phyloP scores from a whole-genome alignment of 2,329 filamentous ascomycete species.

The Aspergillus fischeri region DNA sequence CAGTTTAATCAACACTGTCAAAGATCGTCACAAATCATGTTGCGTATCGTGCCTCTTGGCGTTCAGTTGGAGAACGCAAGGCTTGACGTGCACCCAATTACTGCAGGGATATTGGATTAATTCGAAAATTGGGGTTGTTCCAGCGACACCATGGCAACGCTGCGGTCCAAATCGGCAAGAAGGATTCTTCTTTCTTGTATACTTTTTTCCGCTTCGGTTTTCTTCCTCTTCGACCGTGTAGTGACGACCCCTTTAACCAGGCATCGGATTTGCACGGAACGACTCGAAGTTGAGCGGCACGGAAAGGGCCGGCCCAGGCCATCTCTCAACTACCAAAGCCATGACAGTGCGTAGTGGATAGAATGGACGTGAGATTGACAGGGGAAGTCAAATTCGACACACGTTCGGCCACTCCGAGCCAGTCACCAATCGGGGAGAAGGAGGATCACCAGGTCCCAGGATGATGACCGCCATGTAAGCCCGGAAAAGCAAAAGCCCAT shows the following conservation, averaged over 20 bases:
- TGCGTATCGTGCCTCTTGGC: slow-evolving; percentile 7
- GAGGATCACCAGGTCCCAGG: slow-evolving; percentile 10
- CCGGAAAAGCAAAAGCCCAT: background rate
- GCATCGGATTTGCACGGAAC: slow-evolving; percentile 6
- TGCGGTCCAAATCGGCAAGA: background rate
- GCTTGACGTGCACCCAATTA: slow-evolving; percentile 10
- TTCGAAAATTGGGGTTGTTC: background rate
- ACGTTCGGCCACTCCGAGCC: slow-evolving; percentile 7
- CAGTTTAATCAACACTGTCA: slow-evolving; percentile 14
- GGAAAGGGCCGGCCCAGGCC: slow-evolving; percentile 35
- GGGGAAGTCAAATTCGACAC: slow-evolving; percentile 4
- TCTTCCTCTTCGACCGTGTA: background rate
- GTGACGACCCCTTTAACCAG: background rate
- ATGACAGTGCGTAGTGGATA: slow-evolving; percentile 8
- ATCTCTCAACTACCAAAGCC: slow-evolving; percentile 10
- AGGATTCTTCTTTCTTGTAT: background rate
- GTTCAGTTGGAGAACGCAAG: slow-evolving; percentile 5
- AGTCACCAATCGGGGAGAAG: slow-evolving; percentile 2
- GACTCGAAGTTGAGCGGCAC: slow-evolving; percentile 27
- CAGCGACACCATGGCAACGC: background rate
- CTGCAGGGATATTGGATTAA: slow-evolving; percentile 10
- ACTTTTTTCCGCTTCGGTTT: slow-evolving; percentile 2
- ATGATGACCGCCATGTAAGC: background rate
- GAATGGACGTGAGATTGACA: slow-evolving; percentile 13
- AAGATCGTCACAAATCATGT: slow-evolving; percentile 25